These are phyloP conservation scores for Termitomyces heimii DNA, from an alignment of 768 basidiomycete species.

Conservation along the genomic window DNA sequence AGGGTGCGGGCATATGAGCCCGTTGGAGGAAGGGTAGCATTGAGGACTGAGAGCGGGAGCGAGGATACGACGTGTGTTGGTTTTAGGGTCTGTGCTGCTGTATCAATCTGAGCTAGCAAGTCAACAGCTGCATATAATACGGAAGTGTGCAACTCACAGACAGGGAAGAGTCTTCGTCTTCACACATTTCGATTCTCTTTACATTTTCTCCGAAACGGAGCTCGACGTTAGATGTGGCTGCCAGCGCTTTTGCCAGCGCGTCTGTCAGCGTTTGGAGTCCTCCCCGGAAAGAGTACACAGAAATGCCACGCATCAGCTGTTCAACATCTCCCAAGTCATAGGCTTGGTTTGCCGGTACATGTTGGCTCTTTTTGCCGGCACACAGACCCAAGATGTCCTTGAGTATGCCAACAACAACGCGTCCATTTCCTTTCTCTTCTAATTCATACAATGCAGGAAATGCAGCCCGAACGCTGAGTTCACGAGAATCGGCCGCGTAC, in stretches of 20 bases:
- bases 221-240: constrained; percentile 47
- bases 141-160: constrained; percentile 32
- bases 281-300: constrained; percentile 77
- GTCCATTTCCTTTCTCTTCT: constrained; percentile 63
- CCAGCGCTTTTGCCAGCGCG: constrained; percentile 45
- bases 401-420: constrained; percentile 58
- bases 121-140: neutral
- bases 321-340: constrained; percentile 47
- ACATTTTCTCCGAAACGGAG: constrained; percentile 41
- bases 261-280: constrained; percentile 67
- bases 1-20: constrained; percentile 22
- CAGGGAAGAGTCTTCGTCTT: constrained; percentile 26
- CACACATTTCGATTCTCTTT: constrained; percentile 24
- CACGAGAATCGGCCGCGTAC: constrained; percentile 80
- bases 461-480: constrained; percentile 68
- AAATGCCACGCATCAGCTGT: constrained; percentile 46
- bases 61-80: constrained; percentile 76
- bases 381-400: constrained; percentile 14
- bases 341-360: constrained; percentile 12
- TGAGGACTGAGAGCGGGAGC: constrained; percentile 55
- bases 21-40: constrained; percentile 31
- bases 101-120: constrained; percentile 1
- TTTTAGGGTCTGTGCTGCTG: constrained; percentile 16
- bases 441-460: constrained; percentile 72
- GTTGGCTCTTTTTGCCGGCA: constrained; percentile 8